A percentile compares a stretch with the other conserved stretches of the same genome.
Evolutionary conservation across 2,329 filamentous ascomycete species (phyloP).

Genomic region (Dactylellina drechsleri): DNA sequence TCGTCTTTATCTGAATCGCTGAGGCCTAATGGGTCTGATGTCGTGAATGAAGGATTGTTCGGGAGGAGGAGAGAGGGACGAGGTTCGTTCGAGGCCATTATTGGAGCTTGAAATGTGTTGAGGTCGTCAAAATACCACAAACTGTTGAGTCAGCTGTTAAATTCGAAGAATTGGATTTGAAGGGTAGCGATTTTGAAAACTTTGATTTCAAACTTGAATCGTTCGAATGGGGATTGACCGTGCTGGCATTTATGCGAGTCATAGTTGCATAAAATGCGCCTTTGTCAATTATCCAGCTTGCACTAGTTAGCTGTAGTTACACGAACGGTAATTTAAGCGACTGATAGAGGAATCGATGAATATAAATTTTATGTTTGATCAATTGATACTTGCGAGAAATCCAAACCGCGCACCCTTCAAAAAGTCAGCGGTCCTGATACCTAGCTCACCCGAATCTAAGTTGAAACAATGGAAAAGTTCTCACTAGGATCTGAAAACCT

Average conservation of each 20-base stretch:
- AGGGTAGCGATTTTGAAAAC: too few relatives aligned
- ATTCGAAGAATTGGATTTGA: neutral
- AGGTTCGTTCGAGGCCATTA: neutral
- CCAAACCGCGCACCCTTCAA: too few relatives aligned
- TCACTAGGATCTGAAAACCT: conserved; percentile 52
- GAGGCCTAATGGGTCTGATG: conserved; percentile 38
- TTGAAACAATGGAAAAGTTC: conserved; percentile 48
- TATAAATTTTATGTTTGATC: too few relatives aligned
- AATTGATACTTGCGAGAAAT: too few relatives aligned
- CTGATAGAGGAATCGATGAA: too few relatives aligned
- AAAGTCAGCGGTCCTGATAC: too few relatives aligned
- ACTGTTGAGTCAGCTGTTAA: neutral
- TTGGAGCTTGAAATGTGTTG: conserved; percentile 21
- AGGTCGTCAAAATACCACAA: conserved; percentile 8
- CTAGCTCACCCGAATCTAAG: neutral
- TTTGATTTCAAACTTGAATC: too few relatives aligned
- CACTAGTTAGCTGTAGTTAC: neutral
- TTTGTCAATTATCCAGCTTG: too few relatives aligned
- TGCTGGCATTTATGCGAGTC: too few relatives aligned
- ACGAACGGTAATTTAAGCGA: neutral
- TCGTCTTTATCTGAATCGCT: conserved; percentile 27
- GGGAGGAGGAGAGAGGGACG: conserved; percentile 20
- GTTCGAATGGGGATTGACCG: too few relatives aligned
- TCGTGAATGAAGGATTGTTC: conserved; percentile 33
- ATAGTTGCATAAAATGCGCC: too few relatives aligned